Percentiles rank a stretch among this genome's conserved stretches.
Conservation (phyloP, 768 basidiomycete genomes). For the Pulveroboletus sp. region DNA sequence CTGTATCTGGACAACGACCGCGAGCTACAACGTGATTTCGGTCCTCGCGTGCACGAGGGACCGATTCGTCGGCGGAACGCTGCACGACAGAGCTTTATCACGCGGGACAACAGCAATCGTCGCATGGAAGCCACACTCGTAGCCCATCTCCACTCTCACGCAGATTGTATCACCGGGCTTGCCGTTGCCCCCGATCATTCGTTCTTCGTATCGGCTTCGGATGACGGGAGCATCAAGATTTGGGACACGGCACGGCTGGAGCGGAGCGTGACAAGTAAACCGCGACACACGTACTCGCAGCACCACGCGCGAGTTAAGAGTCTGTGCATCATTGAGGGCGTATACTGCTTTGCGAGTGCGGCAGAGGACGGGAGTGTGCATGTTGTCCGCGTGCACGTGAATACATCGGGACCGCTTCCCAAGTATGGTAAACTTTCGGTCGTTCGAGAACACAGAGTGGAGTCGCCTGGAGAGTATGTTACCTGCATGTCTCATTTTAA, state of each 20-base stretch:
- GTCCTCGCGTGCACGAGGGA: slow-evolving; percentile 79
- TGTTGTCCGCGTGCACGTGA: slow-evolving; percentile 77
- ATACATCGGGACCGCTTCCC: slow-evolving; percentile 61
- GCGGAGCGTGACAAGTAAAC: slow-evolving; percentile 87
- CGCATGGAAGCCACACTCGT: slow-evolving; percentile 77
- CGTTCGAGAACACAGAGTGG: slow-evolving; percentile 75
- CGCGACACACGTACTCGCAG: slow-evolving; percentile 63
- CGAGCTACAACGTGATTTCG: slow-evolving; percentile 87
- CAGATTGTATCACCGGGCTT: slow-evolving; percentile 71
- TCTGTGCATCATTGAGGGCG: slow-evolving; percentile 79
- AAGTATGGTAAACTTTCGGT: slow-evolving; percentile 79
- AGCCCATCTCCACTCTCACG: slow-evolving; percentile 79
- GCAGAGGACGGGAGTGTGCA: slow-evolving; percentile 81
- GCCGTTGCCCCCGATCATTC: slow-evolving; percentile 89
- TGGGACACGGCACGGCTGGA: slow-evolving; percentile 94
- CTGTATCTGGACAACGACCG: slow-evolving; percentile 83
- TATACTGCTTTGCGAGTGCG: slow-evolving; percentile 86
- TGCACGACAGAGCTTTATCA: slow-evolving; percentile 59
- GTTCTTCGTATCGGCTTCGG: slow-evolving; percentile 91
- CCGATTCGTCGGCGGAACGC: slow-evolving; percentile 74
- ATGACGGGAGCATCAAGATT: slow-evolving; percentile 90
- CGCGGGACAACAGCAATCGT: slow-evolving; percentile 56
- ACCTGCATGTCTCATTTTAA: slow-evolving; percentile 80
- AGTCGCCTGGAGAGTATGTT: slow-evolving; percentile 71
- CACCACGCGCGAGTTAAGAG: slow-evolving; percentile 64